phyloP scores from a whole-genome alignment of 108 stramenopile genomes.

The Discostella stelligeroides region DNA sequence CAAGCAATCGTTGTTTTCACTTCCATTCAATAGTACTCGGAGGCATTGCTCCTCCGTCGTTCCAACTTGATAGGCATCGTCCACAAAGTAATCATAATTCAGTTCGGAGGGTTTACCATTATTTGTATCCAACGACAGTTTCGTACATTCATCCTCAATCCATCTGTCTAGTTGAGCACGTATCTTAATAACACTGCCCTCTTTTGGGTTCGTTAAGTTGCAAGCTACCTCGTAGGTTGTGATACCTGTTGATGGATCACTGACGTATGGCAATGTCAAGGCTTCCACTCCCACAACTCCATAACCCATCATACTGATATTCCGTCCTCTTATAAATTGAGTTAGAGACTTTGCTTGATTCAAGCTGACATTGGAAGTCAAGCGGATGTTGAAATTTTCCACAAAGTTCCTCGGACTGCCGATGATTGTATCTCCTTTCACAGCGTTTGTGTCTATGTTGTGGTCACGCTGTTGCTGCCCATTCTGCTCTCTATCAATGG shows the following conservation, averaged over 20 bases:
- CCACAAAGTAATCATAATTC: constrained; percentile 41
- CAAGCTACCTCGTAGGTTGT: constrained; percentile 81
- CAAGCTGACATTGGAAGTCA: constrained; percentile 49
- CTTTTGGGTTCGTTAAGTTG: constrained; percentile 66
- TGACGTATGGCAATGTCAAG: constrained; percentile 69
- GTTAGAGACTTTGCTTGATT: constrained; percentile 64
- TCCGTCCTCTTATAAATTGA: constrained; percentile 60
- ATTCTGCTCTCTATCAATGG: neutral
- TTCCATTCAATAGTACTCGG: constrained; percentile 19
- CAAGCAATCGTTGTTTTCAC: neutral
- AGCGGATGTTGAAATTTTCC: constrained; percentile 84
- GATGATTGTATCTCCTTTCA: constrained; percentile 52
- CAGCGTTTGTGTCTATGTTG: neutral
- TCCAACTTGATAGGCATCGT: constrained; percentile 61
- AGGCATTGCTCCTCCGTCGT: constrained; percentile 66
- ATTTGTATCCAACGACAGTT: neutral
- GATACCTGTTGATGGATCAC: constrained; percentile 11
- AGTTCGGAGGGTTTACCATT: neutral
- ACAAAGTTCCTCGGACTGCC: constrained; percentile 76
- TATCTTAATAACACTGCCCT: constrained; percentile 41
- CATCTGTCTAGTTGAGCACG: constrained; percentile 45
- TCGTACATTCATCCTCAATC: constrained; percentile 24
- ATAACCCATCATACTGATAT: constrained; percentile 42
- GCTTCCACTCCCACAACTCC: constrained; percentile 82
- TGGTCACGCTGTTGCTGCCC: constrained; percentile 1